phyloP scores from a whole-genome alignment of 345 rosid species.

The Arabidopsis arenosa region DNA sequence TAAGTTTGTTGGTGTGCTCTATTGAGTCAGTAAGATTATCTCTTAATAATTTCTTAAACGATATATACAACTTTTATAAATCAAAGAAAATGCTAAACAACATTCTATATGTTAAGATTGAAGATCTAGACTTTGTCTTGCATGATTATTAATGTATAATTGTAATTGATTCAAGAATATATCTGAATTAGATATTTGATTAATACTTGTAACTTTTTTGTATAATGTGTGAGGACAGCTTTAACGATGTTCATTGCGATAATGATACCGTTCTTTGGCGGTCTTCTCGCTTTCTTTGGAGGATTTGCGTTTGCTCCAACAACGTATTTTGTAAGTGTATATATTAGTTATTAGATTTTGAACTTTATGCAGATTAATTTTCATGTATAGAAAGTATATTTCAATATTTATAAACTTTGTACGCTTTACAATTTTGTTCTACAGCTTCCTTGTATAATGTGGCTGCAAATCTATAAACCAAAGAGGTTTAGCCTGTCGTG shows the following conservation, averaged over 20 bases:
- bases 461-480: slow-evolving; percentile 71
- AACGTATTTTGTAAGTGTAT: slow-evolving; percentile 65
- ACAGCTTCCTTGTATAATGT: slow-evolving; percentile 81
- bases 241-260: slow-evolving; percentile 70
- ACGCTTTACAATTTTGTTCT: slow-evolving; percentile 2
- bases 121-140: neutral
- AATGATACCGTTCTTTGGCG: slow-evolving; percentile 77
- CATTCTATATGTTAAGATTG: neutral
- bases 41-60: neutral
- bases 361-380: neutral
- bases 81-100: neutral
- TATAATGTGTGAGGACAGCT: slow-evolving; percentile 45
- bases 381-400: neutral
- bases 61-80: neutral
- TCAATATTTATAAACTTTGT: neutral
- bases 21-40: neutral
- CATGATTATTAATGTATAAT: neutral
- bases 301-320: slow-evolving; percentile 89
- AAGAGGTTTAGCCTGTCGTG: slow-evolving; percentile 67
- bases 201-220: neutral
- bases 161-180: neutral
- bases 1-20: slow-evolving; percentile 32
- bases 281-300: slow-evolving; percentile 79
- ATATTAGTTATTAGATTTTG: neutral
- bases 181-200: neutral